A percentile compares a stretch with the other conserved stretches of the same genome.
phyloP scores from a whole-genome alignment of 768 basidiomycete species.

The Leccinum obscurum region DNA sequence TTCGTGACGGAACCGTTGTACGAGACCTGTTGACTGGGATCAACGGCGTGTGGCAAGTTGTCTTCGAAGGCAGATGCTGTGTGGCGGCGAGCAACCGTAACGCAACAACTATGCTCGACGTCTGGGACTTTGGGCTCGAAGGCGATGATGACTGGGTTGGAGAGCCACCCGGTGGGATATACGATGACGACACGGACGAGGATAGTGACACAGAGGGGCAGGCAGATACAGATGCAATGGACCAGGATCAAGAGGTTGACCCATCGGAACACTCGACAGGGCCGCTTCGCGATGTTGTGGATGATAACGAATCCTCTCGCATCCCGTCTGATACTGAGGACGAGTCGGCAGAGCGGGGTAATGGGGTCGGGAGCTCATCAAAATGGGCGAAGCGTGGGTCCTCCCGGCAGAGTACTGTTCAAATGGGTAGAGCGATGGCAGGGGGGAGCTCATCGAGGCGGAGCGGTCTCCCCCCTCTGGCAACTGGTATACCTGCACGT shows the following conservation, averaged over 20 bases:
- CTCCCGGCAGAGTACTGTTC: constrained; percentile 18
- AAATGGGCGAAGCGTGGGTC: constrained; percentile 31
- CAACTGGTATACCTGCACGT: constrained; percentile 35
- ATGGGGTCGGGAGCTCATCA: constrained; percentile 30
- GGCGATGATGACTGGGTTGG: constrained; percentile 80
- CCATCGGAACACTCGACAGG: constrained; percentile 34
- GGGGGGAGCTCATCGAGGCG: constrained; percentile 30
- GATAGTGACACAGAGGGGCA: constrained; percentile 50
- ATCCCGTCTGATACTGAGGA: constrained; percentile 32
- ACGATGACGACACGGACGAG: constrained; percentile 63
- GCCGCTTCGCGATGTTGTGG: constrained; percentile 28
- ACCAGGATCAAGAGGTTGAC: constrained; percentile 52
- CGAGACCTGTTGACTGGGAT: constrained; percentile 90
- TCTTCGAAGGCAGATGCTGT: constrained; percentile 92
- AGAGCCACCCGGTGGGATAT: constrained; percentile 71
- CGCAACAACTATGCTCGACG: constrained; percentile 77
- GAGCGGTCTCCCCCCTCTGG: constrained; percentile 25
- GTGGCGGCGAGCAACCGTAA: constrained; percentile 89
- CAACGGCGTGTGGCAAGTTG: constrained; percentile 96
- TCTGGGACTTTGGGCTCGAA: constrained; percentile 86
- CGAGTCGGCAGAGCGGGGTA: constrained; percentile 33
- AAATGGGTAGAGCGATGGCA: constrained; percentile 15
- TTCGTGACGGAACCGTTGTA: constrained; percentile 81
- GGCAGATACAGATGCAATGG: constrained; percentile 70
- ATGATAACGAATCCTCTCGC: constrained; percentile 28